These are phyloP conservation scores for Wickerhamiella vanderwaltii DNA, from an alignment of 805 yeast species.

Conservation along the genomic window DNA sequence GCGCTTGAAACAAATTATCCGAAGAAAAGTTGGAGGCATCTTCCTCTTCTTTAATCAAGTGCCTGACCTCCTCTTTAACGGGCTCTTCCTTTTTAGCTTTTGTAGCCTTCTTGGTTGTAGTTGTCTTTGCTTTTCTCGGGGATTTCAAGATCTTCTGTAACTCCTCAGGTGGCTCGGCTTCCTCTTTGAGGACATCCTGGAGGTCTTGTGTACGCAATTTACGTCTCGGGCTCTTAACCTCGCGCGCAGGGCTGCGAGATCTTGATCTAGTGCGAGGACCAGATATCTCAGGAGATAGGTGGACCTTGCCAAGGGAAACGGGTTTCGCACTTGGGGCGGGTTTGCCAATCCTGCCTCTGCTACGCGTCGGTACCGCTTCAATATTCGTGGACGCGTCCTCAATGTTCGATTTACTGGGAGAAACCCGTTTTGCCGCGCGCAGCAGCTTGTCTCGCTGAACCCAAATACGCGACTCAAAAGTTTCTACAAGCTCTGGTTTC, in stretches of 20 bases:
- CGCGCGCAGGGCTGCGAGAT: slow-evolving; percentile 9
- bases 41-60: neutral
- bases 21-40: neutral
- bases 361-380: too few relatives aligned
- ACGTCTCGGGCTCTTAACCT: neutral
- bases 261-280: slow-evolving; percentile 13
- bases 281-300: slow-evolving; percentile 1
- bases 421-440: neutral
- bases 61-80: too few relatives aligned
- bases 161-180: neutral
- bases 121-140: neutral
- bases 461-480: neutral
- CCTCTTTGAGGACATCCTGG: slow-evolving; percentile 1
- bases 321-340: neutral
- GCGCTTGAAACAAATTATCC: slow-evolving; percentile 7
- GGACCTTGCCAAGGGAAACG: slow-evolving; percentile 1
- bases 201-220: neutral
- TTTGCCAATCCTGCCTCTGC: neutral
- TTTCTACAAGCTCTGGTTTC: neutral
- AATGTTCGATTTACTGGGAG: slow-evolving; percentile 6
- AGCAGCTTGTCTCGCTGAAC: neutral
- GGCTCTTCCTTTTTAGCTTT: slow-evolving; percentile 1
- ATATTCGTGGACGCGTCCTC: slow-evolving; percentile 2
- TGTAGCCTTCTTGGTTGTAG: too few relatives aligned
- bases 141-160: neutral